Base-by-base conservation (phyloP, 2,329 filamentous ascomycete species). In the Xylariaceae sp. region DNA sequence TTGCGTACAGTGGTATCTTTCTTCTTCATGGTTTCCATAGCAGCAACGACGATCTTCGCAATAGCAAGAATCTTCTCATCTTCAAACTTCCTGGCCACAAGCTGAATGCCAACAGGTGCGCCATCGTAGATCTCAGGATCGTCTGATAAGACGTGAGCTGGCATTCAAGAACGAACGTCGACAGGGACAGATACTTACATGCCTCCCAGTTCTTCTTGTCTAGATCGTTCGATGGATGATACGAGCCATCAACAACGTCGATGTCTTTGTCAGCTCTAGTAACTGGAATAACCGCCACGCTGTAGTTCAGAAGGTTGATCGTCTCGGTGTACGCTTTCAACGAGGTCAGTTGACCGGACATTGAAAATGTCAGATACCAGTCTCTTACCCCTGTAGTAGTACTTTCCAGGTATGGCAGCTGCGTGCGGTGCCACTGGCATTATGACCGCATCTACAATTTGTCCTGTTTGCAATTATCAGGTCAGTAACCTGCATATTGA, bases 221-320 rank as follows among this genome's bases (percentile, higher is more conserved):
- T 1, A 64, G 42, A 0, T 71, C 70, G 47, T 64, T 71, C n/a
- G 71, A 33, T 1, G 75, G 72, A 19, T 63, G 52, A 54, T 71
- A 74, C 0, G 56, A 61, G 3, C 55, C 32, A 35, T 73, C 65
- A 19, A 68, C 60, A 12, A 65, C 57, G 59, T 84, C 81, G 5
- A 81, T 44, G 0, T 45, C 60, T 58, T 77, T 76, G 49, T 83
- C 73, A 0, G 73, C 77, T 39, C 63, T 71, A 0, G 78, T 82
- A 1, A 83, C 76, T 0, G 81, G 81, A 15, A 85, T 68, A 1
- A 77, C 71, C 0, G 75, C 73, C 31, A 68, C 68, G 1, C 74
- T 78, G 49, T 83, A 83, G 58, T 84, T 80, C 15, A 83, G 55
- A 15, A 80, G 42, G 55, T 84, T 85, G 40, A 81, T 69, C 11